phyloP scores from a whole-genome alignment of 2,329 filamentous ascomycete species.

The Colletotrichum sp. region DNA sequence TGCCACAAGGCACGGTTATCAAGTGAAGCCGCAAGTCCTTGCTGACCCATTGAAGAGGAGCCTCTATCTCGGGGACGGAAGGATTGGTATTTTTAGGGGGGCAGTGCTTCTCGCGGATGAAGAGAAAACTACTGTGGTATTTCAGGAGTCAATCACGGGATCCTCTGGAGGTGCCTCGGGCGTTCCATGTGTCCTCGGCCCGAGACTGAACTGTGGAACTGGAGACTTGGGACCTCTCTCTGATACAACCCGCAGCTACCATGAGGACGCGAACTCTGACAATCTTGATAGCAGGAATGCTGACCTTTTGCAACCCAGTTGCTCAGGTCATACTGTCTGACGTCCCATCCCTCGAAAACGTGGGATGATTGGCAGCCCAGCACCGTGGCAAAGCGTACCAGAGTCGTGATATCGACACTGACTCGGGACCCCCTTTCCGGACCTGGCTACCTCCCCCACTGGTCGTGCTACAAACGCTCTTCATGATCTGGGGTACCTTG shows the following conservation, averaged over 20 bases:
- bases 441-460: neutral
- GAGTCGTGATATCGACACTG: neutral
- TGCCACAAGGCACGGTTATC: neutral
- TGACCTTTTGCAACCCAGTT: neutral
- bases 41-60: neutral
- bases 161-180: neutral
- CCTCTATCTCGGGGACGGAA: neutral
- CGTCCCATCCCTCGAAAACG: neutral
- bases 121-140: neutral
- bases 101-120: neutral
- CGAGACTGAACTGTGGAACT: neutral
- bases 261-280: neutral
- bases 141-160: neutral
- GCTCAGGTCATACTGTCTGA: slow-evolving; percentile 2
- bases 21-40: neutral
- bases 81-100: neutral
- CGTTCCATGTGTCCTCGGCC: neutral
- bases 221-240: neutral
- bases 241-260: neutral
- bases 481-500: neutral
- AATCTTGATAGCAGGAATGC: neutral
- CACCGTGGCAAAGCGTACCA: neutral
- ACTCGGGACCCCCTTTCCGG: neutral
- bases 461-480: neutral
- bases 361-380: neutral